Evolutionary conservation across 345 rosid genomes (phyloP), one percentile per base, ranked within the genome.

Genomic region (Lenwebbia sp.): DNA sequence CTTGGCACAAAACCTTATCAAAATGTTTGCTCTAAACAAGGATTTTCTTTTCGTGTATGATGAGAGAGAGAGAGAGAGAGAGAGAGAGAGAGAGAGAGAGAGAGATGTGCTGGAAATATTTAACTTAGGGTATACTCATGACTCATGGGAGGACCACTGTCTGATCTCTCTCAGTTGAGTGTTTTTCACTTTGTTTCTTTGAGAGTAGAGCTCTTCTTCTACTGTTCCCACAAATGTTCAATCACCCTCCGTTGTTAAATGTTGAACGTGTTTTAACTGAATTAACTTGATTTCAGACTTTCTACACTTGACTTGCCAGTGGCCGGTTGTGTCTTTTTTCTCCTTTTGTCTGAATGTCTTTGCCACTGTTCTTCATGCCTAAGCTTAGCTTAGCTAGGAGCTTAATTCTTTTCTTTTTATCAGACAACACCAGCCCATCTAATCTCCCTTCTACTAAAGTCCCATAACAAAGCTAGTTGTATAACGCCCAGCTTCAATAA

Each of bases 131-230:
- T 75, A 47, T 86, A 70, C 81, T 70, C 81, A 70, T 70, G 81
- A 85, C 88, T 87, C 88, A 86, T 86, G 65, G 49, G 70, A 88
- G 90, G 87, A 87, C 91, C 90, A 88, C 86, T 82, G 87, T 84
- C 30, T 22, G 85, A 37, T 37, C 57, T 26, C 28, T 88, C 84
- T 84, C 84, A 70, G 82, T 87, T 87, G 86, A 88, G 89, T 87
- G 84, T 19, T 70, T 70, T 37, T 70, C 22, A 70, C 55, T 74
- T 86, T 82, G 55, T 83, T 83, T 53, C n/a, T 76, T 82, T 82
- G 82, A 86, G 85, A 82, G 86, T 88, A 84, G 87, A 84, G 74
- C 86, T 74, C 52, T 44, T 44, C 11, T 10, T 49, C 13, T 76
- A 33, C 81, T 53, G n/a, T 37, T 78, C 85, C 85, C 84, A 76